Conservation (phyloP, 2,329 filamentous ascomycete species). For the Colletotrichum lini region DNA sequence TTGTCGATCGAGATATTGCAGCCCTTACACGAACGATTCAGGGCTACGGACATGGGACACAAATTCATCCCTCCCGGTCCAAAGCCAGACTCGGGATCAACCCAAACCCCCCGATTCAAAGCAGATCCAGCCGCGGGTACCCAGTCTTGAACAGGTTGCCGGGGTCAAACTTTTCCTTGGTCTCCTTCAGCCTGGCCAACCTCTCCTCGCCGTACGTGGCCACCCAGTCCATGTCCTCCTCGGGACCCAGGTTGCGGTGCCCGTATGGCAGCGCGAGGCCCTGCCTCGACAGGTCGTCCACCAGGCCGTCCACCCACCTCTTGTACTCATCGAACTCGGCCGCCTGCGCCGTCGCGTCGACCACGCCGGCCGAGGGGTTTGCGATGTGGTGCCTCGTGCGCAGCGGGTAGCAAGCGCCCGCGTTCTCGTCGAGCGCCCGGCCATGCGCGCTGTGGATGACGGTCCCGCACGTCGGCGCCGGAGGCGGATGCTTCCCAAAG, state of each 20-base stretch:
- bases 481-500: constrained; percentile 13
- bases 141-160: constrained; percentile 38
- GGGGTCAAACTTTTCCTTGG: constrained; percentile 41
- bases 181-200: constrained; percentile 37
- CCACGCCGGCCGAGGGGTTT: constrained; percentile 44
- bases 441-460: constrained; percentile 34
- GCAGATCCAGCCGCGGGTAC: constrained; percentile 11
- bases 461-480: constrained; percentile 11
- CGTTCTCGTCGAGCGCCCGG: constrained; percentile 17
- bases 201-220: constrained; percentile 50
- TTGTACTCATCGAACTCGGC: constrained; percentile 42
- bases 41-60: no score
- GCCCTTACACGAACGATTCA: no score
- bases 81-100: no score
- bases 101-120: neutral
- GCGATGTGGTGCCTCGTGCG: constrained; percentile 51
- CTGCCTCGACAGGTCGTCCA: constrained; percentile 48
- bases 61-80: no score
- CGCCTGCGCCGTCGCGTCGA: constrained; percentile 47
- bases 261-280: constrained; percentile 51
- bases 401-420: constrained; percentile 45
- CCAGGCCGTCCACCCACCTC: constrained; percentile 44
- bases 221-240: constrained; percentile 45
- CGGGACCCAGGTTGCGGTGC: constrained; percentile 33
- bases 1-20: no score